Evolutionary conservation across 192 early-diverging fungal species (phyloP).

Genomic region (Coemansia sp.): DNA sequence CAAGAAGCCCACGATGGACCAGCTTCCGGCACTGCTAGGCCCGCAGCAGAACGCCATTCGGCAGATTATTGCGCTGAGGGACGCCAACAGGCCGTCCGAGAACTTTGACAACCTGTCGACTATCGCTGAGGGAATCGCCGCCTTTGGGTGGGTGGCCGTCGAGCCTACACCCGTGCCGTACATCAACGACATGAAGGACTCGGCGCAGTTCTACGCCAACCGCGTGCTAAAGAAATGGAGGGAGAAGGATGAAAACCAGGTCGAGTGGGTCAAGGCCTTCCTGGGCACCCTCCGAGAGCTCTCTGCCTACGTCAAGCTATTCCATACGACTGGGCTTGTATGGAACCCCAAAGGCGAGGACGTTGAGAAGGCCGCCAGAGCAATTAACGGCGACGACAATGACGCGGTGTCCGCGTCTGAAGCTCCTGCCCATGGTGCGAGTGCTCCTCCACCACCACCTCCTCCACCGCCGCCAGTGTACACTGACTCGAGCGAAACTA

Average conservation of each 20-base stretch:
- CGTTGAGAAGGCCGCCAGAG: conserved; percentile 15
- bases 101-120: conserved; percentile 78
- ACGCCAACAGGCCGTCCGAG: conserved; percentile 73
- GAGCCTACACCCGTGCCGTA: conserved; percentile 85
- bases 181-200: conserved; percentile 84
- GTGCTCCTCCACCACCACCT: conserved; percentile 53
- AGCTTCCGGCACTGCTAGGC: conserved; percentile 63
- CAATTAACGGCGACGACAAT: conserved; percentile 32
- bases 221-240: conserved; percentile 86
- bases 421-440: conserved; percentile 42
- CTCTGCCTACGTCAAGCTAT: conserved; percentile 82
- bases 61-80: conserved; percentile 65
- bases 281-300: conserved; percentile 69
- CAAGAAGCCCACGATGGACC: conserved; percentile 70
- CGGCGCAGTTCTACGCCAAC: conserved; percentile 89
- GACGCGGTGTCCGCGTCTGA: conserved; percentile 19
- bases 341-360: conserved; percentile 87
- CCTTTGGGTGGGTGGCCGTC: conserved; percentile 88
- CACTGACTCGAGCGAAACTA: neutral
- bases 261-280: conserved; percentile 81
- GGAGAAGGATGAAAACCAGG: conserved; percentile 82
- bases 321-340: conserved; percentile 81
- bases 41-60: conserved; percentile 69
- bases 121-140: conserved; percentile 85
- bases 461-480: conserved; percentile 56